phyloP scores from a whole-genome alignment of 768 basidiomycete genomes.

The Hypholoma fasciculare region DNA sequence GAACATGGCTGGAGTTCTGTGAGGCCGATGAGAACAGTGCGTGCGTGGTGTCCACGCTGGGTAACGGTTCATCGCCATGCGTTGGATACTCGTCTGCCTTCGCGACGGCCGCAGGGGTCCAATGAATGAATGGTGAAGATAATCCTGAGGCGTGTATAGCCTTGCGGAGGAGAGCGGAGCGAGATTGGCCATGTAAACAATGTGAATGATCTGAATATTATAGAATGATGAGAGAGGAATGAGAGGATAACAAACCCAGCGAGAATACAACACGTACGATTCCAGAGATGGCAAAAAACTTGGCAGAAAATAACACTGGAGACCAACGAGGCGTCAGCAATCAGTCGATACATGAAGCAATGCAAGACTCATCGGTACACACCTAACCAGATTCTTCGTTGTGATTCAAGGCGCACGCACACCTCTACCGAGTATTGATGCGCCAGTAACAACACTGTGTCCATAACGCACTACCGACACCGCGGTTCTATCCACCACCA shows the following conservation, averaged over 20 bases:
- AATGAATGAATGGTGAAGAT: slow-evolving; percentile 42
- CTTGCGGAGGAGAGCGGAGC: slow-evolving; percentile 55
- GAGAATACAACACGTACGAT: slow-evolving; percentile 55
- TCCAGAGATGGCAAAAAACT: slow-evolving; percentile 96
- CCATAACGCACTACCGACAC: no score
- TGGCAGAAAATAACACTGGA: slow-evolving; percentile 97
- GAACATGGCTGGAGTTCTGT: no score
- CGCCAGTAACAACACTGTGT: no score
- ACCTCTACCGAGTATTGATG: no score
- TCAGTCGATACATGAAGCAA: neutral
- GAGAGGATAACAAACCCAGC: neutral
- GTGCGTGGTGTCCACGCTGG: no score
- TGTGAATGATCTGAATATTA: slow-evolving; percentile 78
- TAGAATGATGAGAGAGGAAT: slow-evolving; percentile 2
- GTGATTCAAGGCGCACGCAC: no score
- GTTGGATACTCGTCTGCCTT: no score
- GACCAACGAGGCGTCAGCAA: neutral
- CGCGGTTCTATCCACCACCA: no score
- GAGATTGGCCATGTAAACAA: slow-evolving; percentile 91
- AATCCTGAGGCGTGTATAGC: slow-evolving; percentile 85
- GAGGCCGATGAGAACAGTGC: no score
- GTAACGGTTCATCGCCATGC: no score
- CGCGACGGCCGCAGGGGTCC: no score
- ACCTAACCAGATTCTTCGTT: slow-evolving; percentile 78
- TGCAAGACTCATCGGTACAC: slow-evolving; percentile 13